Evolutionary conservation across 73 alveolate species (phyloP).

Genomic region (Diophrys appendiculata): DNA sequence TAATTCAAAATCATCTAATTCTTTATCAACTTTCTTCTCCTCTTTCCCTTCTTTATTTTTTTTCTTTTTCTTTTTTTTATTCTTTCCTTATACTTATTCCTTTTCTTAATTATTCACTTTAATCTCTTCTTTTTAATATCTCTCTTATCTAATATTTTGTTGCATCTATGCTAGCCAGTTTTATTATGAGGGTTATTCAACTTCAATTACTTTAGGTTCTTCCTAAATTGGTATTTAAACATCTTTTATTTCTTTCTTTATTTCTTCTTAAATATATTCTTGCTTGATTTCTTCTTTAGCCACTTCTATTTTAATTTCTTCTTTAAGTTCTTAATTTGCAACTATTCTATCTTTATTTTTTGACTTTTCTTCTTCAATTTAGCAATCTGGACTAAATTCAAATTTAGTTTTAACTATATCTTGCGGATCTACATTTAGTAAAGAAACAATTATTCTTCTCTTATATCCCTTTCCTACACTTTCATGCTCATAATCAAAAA

Average conservation of each 20-base stretch:
- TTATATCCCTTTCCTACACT: constrained; percentile 3
- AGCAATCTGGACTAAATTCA: not conserved
- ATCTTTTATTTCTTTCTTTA: not conserved
- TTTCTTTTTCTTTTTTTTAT: not conserved
- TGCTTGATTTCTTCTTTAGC: not conserved
- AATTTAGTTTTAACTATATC: not conserved
- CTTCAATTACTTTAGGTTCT: no score
- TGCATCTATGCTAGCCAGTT: no score
- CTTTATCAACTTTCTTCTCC: not conserved
- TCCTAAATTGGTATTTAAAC: not conserved
- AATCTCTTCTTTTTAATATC: not conserved
- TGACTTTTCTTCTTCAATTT: not conserved
- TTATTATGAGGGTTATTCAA: no score
- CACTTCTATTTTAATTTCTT: not conserved
- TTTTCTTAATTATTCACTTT: not conserved
- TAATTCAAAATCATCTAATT: constrained; percentile 1
- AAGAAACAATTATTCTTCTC: not conserved
- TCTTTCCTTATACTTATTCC: not conserved
- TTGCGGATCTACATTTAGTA: not conserved
- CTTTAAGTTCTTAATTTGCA: not conserved
- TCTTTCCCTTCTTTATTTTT: not conserved
- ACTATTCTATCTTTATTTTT: not conserved
- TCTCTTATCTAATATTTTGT: no score
- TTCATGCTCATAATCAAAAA: not conserved
- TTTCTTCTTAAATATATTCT: not conserved